Evolutionary conservation across 306 rosid species (phyloP).

Genomic region (Cucurbita moschata): DNA sequence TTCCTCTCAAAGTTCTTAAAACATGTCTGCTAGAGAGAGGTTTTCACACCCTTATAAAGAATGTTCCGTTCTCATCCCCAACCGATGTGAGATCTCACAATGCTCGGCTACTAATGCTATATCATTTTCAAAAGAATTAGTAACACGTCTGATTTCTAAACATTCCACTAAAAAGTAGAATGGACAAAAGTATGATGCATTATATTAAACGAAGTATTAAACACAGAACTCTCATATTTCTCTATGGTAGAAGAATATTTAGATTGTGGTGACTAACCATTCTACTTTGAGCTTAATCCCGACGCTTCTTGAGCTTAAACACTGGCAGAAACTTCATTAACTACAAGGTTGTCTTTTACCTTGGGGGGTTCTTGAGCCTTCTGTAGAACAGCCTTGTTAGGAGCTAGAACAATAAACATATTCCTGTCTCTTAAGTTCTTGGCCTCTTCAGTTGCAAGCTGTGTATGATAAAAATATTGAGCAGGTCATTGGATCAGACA

Average conservation of each 20-base stretch:
- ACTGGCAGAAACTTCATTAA: conserved; percentile 60
- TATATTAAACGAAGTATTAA: conserved; percentile 7
- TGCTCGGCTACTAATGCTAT: background rate
- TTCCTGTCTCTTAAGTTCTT: conserved; percentile 77
- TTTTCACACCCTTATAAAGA: no score
- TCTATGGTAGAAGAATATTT: conserved; percentile 19
- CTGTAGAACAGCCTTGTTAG: conserved; percentile 59
- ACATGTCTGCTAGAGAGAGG: no score
- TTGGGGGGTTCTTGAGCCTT: conserved; percentile 68
- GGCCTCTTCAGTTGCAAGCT: conserved; percentile 85
- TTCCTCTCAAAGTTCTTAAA: no score
- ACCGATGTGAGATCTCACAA: no score
- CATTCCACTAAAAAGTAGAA: conserved; percentile 1
- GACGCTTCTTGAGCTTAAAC: conserved; percentile 34
- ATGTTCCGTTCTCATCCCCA: no score
- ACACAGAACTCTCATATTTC: conserved; percentile 9
- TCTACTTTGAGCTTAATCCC: conserved; percentile 8
- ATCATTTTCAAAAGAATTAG: background rate
- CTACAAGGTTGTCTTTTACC: conserved; percentile 38
- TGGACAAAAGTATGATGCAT: conserved; percentile 8
- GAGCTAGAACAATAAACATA: conserved; percentile 53
- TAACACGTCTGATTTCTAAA: background rate
- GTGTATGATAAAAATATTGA: conserved; percentile 20
- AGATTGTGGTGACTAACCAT: conserved; percentile 16
- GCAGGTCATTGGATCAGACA: conserved; percentile 2